Percentiles rank a stretch among this genome's conserved stretches.
phyloP scores from a whole-genome alignment of 139 green algal species.

The Deuterostichococcus epilithicus region DNA sequence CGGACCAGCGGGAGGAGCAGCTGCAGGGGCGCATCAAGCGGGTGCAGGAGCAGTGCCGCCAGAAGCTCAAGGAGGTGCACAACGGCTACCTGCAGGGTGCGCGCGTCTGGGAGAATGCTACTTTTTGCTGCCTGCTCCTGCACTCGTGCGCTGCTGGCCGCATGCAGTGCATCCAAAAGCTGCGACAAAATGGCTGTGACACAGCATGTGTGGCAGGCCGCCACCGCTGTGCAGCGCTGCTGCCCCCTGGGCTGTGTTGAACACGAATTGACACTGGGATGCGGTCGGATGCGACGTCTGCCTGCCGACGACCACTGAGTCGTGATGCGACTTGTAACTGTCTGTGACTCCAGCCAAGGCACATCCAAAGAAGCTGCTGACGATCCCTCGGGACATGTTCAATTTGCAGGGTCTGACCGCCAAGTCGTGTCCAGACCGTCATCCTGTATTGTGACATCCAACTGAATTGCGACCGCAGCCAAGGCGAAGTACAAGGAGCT shows the following conservation, averaged over 20 bases:
- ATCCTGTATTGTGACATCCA: no score
- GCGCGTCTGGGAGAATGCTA: constrained; percentile 14
- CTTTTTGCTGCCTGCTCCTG: background rate
- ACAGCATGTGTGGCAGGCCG: no score
- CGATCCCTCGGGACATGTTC: no score
- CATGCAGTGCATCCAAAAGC: no score
- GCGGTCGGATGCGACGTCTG: no score
- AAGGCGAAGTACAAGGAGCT: constrained; percentile 69
- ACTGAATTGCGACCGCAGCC: constrained; percentile 17
- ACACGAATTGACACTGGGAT: no score
- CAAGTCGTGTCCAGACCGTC: no score
- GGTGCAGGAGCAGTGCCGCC: constrained; percentile 56
- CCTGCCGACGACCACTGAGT: no score
- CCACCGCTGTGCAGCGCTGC: no score
- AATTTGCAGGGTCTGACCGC: no score
- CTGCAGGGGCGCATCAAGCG: constrained; percentile 49
- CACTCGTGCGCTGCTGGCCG: no score
- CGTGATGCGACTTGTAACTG: no score
- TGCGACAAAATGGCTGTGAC: background rate
- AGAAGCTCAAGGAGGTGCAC: constrained; percentile 67
- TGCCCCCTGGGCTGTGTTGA: background rate
- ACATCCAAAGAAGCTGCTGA: constrained; percentile 56
- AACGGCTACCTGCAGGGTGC: constrained; percentile 39
- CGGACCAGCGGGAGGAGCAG: constrained; percentile 26
- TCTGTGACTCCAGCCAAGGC: constrained; percentile 45